These are phyloP conservation scores for Phlyctochytrium planicorne DNA, from an alignment of 192 early-diverging fungal genomes.

Conservation along the genomic window DNA sequence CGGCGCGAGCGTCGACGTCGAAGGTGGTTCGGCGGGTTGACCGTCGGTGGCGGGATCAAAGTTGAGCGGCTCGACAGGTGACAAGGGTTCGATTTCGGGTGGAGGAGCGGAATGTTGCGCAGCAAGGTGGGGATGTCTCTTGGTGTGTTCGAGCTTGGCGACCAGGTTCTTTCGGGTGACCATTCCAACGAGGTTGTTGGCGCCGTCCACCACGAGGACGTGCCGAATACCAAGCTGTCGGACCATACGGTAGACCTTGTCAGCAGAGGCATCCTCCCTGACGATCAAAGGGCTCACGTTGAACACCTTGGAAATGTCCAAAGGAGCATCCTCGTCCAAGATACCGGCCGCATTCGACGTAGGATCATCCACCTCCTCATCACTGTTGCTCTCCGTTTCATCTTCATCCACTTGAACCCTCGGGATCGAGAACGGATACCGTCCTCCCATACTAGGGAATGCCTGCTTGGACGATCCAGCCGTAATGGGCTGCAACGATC, in stretches of 20 bases:
- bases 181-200: constrained; percentile 33
- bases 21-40: too few relatives aligned
- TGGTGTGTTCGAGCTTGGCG: not conserved
- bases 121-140: too few relatives aligned
- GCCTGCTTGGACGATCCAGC: not conserved
- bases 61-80: too few relatives aligned
- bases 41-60: too few relatives aligned
- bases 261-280: constrained; percentile 26
- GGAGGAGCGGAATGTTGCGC: too few relatives aligned
- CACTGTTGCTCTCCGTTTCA: too few relatives aligned
- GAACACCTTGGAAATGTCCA: constrained; percentile 10
- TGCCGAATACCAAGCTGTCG: constrained; percentile 34
- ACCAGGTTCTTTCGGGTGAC: constrained; percentile 14
- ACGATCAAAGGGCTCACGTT: constrained; percentile 29
- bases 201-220: constrained; percentile 35
- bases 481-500: too few relatives aligned
- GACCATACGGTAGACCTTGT: constrained; percentile 36
- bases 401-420: constrained; percentile 1
- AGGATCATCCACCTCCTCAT: not conserved
- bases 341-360: not conserved
- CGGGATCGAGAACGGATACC: not conserved
- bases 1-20: too few relatives aligned
- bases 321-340: constrained; percentile 5
- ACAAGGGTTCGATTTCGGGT: too few relatives aligned
- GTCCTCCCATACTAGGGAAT: not conserved